Evolutionary conservation across 1,139 yeast species (phyloP).

Genomic region (Nematodospora anomalae): DNA sequence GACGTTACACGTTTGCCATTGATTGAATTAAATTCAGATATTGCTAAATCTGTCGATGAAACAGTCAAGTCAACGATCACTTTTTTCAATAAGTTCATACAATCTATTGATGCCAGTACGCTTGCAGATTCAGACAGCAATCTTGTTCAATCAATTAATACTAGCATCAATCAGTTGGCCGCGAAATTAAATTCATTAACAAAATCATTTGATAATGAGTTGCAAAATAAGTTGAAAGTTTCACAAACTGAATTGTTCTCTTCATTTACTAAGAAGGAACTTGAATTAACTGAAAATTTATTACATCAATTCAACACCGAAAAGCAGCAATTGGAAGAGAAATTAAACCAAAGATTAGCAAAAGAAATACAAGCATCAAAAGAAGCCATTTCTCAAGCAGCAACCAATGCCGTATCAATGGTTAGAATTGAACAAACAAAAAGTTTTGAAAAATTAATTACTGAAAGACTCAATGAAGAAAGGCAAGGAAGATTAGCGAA

Average conservation of each 20-base stretch:
- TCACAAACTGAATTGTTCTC: constrained; percentile 53
- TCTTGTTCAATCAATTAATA: constrained; percentile 33
- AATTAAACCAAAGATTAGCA: constrained; percentile 58
- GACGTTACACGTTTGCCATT: constrained; percentile 37
- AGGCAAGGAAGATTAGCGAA: constrained; percentile 78
- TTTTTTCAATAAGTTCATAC: constrained; percentile 54
- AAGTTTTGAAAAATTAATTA: constrained; percentile 64
- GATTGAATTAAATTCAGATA: constrained; percentile 26
- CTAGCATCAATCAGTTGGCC: constrained; percentile 34
- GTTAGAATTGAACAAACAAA: constrained; percentile 72
- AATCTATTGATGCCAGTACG: constrained; percentile 44
- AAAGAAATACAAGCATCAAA: constrained; percentile 71
- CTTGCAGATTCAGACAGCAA: constrained; percentile 31
- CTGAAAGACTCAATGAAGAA: constrained; percentile 70
- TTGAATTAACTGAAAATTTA: constrained; percentile 50
- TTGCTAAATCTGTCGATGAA: constrained; percentile 37
- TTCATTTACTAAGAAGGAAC: constrained; percentile 57
- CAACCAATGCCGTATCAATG: constrained; percentile 73
- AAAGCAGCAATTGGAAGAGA: constrained; percentile 61
- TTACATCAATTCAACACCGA: constrained; percentile 52
- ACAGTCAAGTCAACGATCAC: constrained; percentile 48
- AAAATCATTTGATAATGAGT: constrained; percentile 42
- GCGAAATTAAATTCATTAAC: constrained; percentile 36
- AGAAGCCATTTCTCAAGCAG: constrained; percentile 68
- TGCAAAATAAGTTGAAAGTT: constrained; percentile 36